These are phyloP conservation scores for Carex littledalei DNA, from an alignment of 176 grass and related monocot genomes.

Conservation along the genomic window DNA sequence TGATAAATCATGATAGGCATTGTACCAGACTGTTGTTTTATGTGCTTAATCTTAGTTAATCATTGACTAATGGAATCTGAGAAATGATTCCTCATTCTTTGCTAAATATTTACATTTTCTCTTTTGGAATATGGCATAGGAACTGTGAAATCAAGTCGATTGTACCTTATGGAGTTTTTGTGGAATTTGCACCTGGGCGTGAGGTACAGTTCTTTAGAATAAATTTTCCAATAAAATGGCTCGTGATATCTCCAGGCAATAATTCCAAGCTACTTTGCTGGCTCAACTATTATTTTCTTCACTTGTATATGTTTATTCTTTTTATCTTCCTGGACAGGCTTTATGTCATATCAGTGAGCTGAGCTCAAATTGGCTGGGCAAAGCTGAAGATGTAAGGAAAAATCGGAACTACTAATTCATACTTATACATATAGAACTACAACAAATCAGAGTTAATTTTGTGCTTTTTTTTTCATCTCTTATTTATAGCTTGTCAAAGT, in stretches of 20 bases:
- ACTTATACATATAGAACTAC: not conserved
- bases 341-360: conserved; percentile 97
- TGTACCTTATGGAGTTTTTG: conserved; percentile 83
- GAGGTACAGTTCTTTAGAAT: conserved; percentile 43
- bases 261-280: conserved; percentile 22
- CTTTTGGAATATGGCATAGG: conserved; percentile 32
- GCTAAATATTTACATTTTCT: conserved; percentile 3
- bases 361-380: conserved; percentile 75
- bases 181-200: conserved; percentile 95
- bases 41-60: not conserved
- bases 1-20: not conserved
- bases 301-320: conserved; percentile 8
- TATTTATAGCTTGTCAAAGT: conserved; percentile 70
- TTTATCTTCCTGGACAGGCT: conserved; percentile 45
- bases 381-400: conserved; percentile 90
- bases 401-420: conserved; percentile 18
- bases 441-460: not conserved
- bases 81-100: not conserved
- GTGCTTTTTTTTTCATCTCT: conserved; percentile 1
- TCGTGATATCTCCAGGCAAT: conserved; percentile 6
- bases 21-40: not conserved
- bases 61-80: not conserved
- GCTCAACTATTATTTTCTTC: conserved; percentile 8
- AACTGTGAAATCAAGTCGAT: conserved; percentile 89
- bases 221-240: conserved; percentile 12